phyloP scores from a whole-genome alignment of 345 rosid genomes.

The Pistacia vera region DNA sequence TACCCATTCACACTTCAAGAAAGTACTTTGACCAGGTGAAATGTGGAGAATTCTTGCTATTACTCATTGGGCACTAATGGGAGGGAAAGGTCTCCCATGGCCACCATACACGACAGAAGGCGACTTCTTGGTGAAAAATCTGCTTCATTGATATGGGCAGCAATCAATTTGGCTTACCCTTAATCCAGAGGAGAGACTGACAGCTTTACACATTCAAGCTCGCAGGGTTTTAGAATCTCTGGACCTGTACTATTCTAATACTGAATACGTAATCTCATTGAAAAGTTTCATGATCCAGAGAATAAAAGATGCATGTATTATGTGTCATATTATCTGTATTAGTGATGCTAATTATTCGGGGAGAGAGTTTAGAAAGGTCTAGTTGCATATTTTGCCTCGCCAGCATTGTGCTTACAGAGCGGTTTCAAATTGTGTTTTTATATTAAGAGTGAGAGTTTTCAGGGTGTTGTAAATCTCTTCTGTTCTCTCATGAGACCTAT shows the following conservation, averaged over 20 bases:
- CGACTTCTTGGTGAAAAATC: slow-evolving; percentile 92
- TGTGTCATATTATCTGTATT: background rate
- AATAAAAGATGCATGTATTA: slow-evolving; percentile 3
- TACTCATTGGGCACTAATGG: slow-evolving; percentile 89
- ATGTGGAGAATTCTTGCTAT: slow-evolving; percentile 96
- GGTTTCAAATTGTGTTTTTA: slow-evolving; percentile 30
- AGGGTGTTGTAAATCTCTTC: slow-evolving; percentile 44
- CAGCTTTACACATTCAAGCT: slow-evolving; percentile 87
- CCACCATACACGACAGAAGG: slow-evolving; percentile 74
- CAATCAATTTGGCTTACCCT: slow-evolving; percentile 86
- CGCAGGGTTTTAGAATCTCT: slow-evolving; percentile 90
- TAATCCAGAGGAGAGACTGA: slow-evolving; percentile 83
- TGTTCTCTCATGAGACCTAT: slow-evolving; percentile 44
- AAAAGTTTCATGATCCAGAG: background rate
- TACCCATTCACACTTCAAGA: background rate
- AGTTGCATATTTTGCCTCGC: background rate
- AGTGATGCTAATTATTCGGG: background rate
- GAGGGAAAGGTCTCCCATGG: slow-evolving; percentile 77
- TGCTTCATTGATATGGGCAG: slow-evolving; percentile 97
- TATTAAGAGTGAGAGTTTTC: slow-evolving; percentile 42
- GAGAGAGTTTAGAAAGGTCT: background rate
- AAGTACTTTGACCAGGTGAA: slow-evolving; percentile 46
- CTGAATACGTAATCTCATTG: background rate
- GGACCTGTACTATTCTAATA: slow-evolving; percentile 52
- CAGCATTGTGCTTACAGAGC: slow-evolving; percentile 7